phyloP scores from a whole-genome alignment of 768 basidiomycete genomes.

The Suillus bovinus region DNA sequence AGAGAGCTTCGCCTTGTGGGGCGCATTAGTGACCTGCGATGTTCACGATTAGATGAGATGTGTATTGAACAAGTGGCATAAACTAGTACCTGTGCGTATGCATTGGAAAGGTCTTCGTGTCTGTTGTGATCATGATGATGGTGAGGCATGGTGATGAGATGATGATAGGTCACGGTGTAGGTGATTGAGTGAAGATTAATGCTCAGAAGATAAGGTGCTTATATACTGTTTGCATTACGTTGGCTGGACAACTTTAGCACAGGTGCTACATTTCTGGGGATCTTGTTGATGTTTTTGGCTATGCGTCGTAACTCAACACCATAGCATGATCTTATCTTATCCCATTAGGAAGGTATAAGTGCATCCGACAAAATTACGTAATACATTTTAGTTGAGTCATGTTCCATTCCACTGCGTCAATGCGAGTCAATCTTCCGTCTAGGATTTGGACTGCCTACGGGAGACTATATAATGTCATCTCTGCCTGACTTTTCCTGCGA shows the following conservation, averaged over 20 bases:
- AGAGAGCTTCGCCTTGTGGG: slow-evolving; percentile 58
- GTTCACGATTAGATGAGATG: not conserved
- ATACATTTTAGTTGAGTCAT: not conserved
- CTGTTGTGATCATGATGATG: slow-evolving; percentile 1
- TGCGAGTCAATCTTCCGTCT: slow-evolving; percentile 1
- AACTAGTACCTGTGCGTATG: slow-evolving; percentile 21
- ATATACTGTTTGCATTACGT: slow-evolving; percentile 3
- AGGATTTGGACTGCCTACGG: not conserved
- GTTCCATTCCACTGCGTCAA: not conserved
- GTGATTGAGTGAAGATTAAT: not conserved
- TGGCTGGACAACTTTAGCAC: slow-evolving; percentile 3
- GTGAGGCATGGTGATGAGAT: slow-evolving; percentile 16
- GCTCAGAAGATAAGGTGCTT: not conserved
- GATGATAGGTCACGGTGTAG: not conserved
- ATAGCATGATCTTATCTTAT: slow-evolving; percentile 1
- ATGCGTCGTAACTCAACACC: too few relatives aligned
- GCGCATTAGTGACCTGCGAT: slow-evolving; percentile 44
- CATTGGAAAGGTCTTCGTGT: slow-evolving; percentile 13
- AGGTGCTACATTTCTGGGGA: slow-evolving; percentile 11
- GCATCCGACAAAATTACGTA: not conserved
- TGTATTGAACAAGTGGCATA: not conserved
- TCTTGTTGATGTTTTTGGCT: too few relatives aligned
- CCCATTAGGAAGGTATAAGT: not conserved
- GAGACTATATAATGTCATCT: not conserved
- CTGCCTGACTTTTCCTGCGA: not conserved